These are phyloP conservation scores for Candida railenensis DNA, from an alignment of 805 yeast species.

Conservation along the genomic window DNA sequence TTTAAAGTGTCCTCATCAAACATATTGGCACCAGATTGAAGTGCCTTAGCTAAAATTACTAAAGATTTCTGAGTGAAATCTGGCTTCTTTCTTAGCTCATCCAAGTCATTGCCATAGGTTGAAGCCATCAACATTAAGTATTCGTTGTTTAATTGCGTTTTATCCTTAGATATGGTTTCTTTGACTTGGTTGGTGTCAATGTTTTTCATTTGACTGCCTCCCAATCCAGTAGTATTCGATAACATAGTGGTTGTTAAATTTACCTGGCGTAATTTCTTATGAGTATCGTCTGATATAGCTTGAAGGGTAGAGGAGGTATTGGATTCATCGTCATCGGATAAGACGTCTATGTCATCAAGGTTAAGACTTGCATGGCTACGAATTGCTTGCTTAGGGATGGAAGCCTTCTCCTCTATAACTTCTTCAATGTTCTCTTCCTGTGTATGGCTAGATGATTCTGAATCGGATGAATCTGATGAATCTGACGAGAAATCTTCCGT, in stretches of 20 bases:
- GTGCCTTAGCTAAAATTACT: slow-evolving; percentile 52
- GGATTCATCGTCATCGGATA: slow-evolving; percentile 22
- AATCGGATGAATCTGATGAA: slow-evolving; percentile 5
- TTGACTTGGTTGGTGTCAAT: slow-evolving; percentile 14
- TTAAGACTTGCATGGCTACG: slow-evolving; percentile 12
- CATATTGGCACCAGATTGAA: slow-evolving; percentile 58
- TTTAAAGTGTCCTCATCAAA: slow-evolving; percentile 53
- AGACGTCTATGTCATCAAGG: slow-evolving; percentile 32
- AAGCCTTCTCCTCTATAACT: slow-evolving; percentile 11
- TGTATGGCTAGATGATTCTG: slow-evolving; percentile 5
- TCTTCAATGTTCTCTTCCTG: slow-evolving; percentile 11
- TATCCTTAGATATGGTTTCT: slow-evolving; percentile 24
- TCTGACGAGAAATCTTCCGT: slow-evolving; percentile 51
- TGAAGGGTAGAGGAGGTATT: slow-evolving; percentile 17
- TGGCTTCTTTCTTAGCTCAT: slow-evolving; percentile 57
- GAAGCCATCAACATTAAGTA: slow-evolving; percentile 56
- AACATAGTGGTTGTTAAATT: slow-evolving; percentile 25
- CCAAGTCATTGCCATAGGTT: slow-evolving; percentile 61
- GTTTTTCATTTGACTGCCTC: slow-evolving; percentile 11
- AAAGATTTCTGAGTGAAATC: slow-evolving; percentile 61
- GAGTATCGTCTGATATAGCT: slow-evolving; percentile 12
- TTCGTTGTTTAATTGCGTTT: slow-evolving; percentile 44
- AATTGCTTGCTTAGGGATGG: slow-evolving; percentile 10
- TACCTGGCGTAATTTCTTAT: slow-evolving; percentile 19
- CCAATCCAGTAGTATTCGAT: slow-evolving; percentile 12